Base-by-base conservation (phyloP, 1,284 basidiomycete genomes). In the Ceratobasidium sp. region DNA sequence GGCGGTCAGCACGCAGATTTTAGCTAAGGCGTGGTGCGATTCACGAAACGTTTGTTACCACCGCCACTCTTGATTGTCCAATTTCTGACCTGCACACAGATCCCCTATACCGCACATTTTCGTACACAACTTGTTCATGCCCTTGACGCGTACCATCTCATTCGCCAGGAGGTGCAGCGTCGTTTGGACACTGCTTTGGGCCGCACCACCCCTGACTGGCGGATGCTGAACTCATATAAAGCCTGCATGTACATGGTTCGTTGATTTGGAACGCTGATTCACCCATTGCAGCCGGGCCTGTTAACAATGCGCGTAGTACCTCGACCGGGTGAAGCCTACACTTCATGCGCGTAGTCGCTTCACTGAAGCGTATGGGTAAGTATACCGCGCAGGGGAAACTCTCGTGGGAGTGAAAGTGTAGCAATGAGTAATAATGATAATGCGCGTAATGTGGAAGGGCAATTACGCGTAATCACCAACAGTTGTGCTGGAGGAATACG, bases 1-100 rank as follows among this genome's bases (percentile, higher is more conserved):
- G 0, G 82, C 80, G 0, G 80, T 81, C 59, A 83, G 82, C 73
- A 73, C 81, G 1, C 81, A 85, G 74, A 80, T 81, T 0, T 83
- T 83, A 60, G 74, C 80, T 0, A 81, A 82, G 60, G 79, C 82
- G 0, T 11, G 84, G 0, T 83, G 83, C 75, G 79, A 84, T 76
- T 29, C 80, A 0, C 83, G 83, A 56, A 72, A 66, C 36, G 80
- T 83, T 76, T 48, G 79, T 78, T 36, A n/a, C n/a, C n/a, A n/a
- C n/a, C n/a, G n/a, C n/a, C n/a, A n/a, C 11, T 56, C 33, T 36
- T 60, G 56, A 47, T 29, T 29, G 31, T 17, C 54, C 4, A n/a
- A n/a, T n/a, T n/a, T n/a, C 17, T n/a, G 11, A 44, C n/a, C 2
- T 14, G 14, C 63, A 57, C 22, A 1, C 44, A 81, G 79, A 53